Evolutionary conservation across 2,329 filamentous ascomycete species (phyloP).

Genomic region (Aspergillus jensenii): DNA sequence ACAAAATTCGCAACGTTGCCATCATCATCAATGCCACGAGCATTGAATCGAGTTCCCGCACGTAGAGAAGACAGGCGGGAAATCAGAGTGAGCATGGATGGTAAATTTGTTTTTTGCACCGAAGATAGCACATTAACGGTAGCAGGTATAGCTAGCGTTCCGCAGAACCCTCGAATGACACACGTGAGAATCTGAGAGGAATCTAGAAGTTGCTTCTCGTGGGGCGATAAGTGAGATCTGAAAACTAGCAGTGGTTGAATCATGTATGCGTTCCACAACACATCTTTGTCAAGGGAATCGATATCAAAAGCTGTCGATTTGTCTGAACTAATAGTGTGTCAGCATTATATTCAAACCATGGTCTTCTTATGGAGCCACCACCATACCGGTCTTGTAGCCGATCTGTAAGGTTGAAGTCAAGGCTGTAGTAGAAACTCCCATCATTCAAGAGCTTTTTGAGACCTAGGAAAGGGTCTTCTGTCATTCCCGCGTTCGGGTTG

Average conservation of each 20-base stretch:
- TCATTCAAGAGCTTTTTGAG: slow-evolving; percentile 89
- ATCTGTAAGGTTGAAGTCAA: slow-evolving; percentile 96
- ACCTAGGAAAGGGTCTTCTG: slow-evolving; percentile 87
- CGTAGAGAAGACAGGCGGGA: slow-evolving; percentile 86
- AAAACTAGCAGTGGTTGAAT: slow-evolving; percentile 90
- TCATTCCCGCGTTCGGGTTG: slow-evolving; percentile 53
- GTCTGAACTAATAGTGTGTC: slow-evolving; percentile 56
- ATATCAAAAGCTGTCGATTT: slow-evolving; percentile 81
- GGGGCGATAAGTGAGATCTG: slow-evolving; percentile 72
- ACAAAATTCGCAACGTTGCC: slow-evolving; percentile 98
- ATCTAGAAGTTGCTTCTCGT: slow-evolving; percentile 79
- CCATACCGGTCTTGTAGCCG: slow-evolving; percentile 79
- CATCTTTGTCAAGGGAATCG: slow-evolving; percentile 87
- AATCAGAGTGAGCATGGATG: slow-evolving; percentile 83
- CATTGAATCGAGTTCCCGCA: slow-evolving; percentile 93
- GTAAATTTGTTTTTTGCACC: slow-evolving; percentile 66
- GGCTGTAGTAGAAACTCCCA: slow-evolving; percentile 96
- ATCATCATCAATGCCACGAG: slow-evolving; percentile 95
- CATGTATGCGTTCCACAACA: slow-evolving; percentile 99
- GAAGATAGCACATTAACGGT: slow-evolving; percentile 69
- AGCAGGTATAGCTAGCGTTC: slow-evolving; percentile 81
- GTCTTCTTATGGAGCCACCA: neutral
- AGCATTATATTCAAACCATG: slow-evolving; percentile 16
- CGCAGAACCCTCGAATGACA: slow-evolving; percentile 89
- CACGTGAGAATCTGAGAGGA: slow-evolving; percentile 84